Evolutionary conservation across 129 eudicot genomes (phyloP).

Genomic region (Heracleum sosnowskyi): DNA sequence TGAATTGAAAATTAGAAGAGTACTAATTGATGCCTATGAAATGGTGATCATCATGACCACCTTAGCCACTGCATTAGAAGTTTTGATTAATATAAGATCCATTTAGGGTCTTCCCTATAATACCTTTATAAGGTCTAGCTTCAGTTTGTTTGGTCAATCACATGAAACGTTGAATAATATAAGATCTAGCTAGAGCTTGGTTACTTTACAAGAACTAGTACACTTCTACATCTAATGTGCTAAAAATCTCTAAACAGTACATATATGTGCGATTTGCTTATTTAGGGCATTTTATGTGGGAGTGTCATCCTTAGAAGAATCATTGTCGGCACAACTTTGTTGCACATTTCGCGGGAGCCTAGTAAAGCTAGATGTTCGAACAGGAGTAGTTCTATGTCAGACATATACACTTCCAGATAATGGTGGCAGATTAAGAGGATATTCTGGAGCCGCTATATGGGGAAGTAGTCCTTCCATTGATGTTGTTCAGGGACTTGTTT

Average conservation of each 20-base stretch:
- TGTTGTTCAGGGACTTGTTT: conserved; percentile 27
- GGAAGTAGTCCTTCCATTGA: conserved; percentile 82
- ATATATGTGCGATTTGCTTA: neutral
- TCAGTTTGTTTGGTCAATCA: no score
- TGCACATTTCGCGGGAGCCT: conserved; percentile 62
- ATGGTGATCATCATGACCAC: no score
- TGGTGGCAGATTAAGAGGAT: conserved; percentile 37
- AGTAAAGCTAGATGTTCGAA: conserved; percentile 44
- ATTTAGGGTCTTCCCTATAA: no score
- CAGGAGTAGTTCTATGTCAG: conserved; percentile 55
- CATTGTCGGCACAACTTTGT: conserved; percentile 25
- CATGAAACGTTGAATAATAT: no score
- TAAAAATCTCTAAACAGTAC: no score
- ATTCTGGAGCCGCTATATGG: conserved; percentile 71
- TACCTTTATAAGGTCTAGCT: no score
- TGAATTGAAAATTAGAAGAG: no score
- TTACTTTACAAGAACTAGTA: no score
- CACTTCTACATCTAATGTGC: neutral
- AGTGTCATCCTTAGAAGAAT: conserved; percentile 47
- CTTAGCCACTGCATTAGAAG: no score
- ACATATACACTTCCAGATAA: conserved; percentile 67
- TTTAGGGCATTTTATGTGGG: conserved; percentile 51
- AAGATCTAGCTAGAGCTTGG: no score
- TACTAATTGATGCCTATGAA: no score
- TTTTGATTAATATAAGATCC: no score